Percentiles rank a stretch among this genome's conserved stretches.
Evolutionary conservation across 1,284 basidiomycete species (phyloP).

Genomic region (Sutorius eximius): DNA sequence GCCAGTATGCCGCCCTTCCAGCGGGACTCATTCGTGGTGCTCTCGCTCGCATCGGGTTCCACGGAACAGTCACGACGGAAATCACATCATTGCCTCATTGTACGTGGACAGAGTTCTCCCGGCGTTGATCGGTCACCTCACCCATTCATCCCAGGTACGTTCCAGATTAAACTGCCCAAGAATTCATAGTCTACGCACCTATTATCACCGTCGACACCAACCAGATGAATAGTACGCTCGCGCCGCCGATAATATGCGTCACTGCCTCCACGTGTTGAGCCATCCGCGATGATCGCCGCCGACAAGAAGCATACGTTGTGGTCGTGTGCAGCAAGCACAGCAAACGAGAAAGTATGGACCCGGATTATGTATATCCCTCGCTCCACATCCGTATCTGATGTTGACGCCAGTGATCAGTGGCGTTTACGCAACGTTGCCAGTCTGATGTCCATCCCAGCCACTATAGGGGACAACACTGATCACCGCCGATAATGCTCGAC

Average conservation of each 20-base stretch:
- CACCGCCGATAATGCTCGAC: too few relatives aligned
- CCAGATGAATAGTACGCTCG: not conserved
- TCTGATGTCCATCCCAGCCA: too few relatives aligned
- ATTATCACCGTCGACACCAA: not conserved
- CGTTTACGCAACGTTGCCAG: too few relatives aligned
- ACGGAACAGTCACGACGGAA: constrained; percentile 74
- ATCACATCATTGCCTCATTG: constrained; percentile 83
- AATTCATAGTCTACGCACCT: constrained; percentile 29
- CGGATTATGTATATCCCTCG: not conserved
- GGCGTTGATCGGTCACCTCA: constrained; percentile 1
- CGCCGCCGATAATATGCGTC: too few relatives aligned
- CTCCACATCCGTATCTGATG: not conserved
- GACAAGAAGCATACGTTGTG: not conserved
- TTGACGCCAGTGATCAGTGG: not conserved
- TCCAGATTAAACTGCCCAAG: constrained; percentile 78
- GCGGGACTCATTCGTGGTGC: constrained; percentile 84
- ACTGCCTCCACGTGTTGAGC: too few relatives aligned
- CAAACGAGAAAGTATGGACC: not conserved
- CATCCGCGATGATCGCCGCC: not conserved
- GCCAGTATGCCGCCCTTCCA: constrained; percentile 75
- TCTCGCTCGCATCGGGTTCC: constrained; percentile 73
- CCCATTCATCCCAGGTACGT: constrained; percentile 55
- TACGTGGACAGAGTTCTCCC: constrained; percentile 37
- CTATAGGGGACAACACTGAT: too few relatives aligned
- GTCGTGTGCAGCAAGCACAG: not conserved